Evolutionary conservation across 768 basidiomycete genomes (phyloP).

Genomic region (Neoboletus subvelutipes): DNA sequence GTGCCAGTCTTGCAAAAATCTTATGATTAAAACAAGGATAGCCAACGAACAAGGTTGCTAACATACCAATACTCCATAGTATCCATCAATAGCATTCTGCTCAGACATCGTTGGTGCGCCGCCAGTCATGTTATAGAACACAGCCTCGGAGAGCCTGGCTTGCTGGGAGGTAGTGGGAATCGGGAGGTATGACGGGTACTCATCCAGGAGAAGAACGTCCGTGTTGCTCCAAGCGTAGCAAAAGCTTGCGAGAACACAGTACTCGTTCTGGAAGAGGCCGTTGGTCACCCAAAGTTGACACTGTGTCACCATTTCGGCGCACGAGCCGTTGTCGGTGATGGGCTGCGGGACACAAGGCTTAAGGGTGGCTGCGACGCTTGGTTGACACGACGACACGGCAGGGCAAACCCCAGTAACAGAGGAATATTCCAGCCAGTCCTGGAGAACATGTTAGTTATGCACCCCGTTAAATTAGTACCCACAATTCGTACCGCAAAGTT

Average conservation of each 20-base stretch:
- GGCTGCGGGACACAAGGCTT: slow-evolving; percentile 22
- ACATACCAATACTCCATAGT: slow-evolving; percentile 20
- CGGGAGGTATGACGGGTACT: slow-evolving; percentile 10
- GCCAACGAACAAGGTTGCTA: background rate
- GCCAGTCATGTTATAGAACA: no score
- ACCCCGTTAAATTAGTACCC: background rate
- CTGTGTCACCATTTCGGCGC: slow-evolving; percentile 14
- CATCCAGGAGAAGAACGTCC: slow-evolving; percentile 16
- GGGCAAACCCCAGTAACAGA: slow-evolving; percentile 19
- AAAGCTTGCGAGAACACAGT: slow-evolving; percentile 25
- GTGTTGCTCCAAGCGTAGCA: slow-evolving; percentile 25
- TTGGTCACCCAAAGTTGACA: slow-evolving; percentile 20
- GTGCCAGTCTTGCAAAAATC: slow-evolving; percentile 12
- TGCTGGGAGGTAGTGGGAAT: no score
- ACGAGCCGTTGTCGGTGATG: slow-evolving; percentile 22
- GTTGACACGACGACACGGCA: slow-evolving; percentile 14
- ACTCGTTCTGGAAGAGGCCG: slow-evolving; percentile 27
- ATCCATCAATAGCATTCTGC: no score
- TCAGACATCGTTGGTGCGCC: no score
- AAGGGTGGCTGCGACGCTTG: background rate
- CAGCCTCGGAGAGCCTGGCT: no score
- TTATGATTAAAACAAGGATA: no score
- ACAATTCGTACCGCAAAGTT: slow-evolving; percentile 17
- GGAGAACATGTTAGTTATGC: background rate
- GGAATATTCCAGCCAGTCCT: slow-evolving; percentile 28